Conservation (phyloP, 169 alveolate genomes). For the Condylostoma magnum region DNA sequence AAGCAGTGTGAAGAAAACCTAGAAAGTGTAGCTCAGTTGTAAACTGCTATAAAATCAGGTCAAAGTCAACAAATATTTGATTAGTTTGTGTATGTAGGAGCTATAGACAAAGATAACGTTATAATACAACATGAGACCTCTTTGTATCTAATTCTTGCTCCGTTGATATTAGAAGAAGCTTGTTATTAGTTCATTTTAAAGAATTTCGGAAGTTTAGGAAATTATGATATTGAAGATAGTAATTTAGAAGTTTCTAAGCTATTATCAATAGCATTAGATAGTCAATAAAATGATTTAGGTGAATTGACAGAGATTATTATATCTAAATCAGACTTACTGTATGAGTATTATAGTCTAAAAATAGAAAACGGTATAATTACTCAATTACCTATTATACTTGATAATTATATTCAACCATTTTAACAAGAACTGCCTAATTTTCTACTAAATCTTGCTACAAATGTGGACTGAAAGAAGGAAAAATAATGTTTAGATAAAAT, state of each 20-base stretch:
- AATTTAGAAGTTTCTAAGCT: background rate
- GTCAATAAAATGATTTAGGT: background rate
- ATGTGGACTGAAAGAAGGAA: conserved; percentile 8
- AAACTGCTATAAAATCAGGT: conserved; percentile 20
- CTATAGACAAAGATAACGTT: conserved; percentile 54
- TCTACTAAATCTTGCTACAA: background rate
- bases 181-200: conserved; percentile 63
- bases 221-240: conserved; percentile 34
- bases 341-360: conserved; percentile 3
- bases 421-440: conserved; percentile 12
- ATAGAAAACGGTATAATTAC: background rate
- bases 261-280: background rate
- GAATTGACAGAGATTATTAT: background rate
- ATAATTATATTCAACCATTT: background rate
- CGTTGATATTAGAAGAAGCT: conserved; percentile 39
- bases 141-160: conserved; percentile 23
- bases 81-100: conserved; percentile 68
- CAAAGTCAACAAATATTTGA: conserved; percentile 36
- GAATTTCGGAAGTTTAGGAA: conserved; percentile 67
- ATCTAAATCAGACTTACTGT: background rate
- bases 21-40: background rate
- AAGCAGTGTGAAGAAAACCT: conserved; percentile 22
- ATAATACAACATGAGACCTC: conserved; percentile 58
- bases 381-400: conserved; percentile 3
- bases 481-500: conserved; percentile 16